Base-by-base conservation (phyloP, 1,139 yeast species). In the Nadsonia commutata region DNA sequence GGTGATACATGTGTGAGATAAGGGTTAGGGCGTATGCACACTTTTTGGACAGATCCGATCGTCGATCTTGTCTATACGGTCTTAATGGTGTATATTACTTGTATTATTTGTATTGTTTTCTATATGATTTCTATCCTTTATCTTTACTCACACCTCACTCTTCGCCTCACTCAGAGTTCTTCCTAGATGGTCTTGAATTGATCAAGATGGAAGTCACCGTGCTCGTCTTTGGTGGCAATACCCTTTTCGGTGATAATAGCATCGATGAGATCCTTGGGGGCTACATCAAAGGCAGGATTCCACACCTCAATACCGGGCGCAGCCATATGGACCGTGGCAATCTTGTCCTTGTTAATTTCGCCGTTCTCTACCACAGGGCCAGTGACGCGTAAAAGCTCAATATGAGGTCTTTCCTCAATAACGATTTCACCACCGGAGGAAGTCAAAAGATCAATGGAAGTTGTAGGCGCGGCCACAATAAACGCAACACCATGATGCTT, bases 231-330 rank as follows among this genome's bases (percentile, higher is more conserved):
- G 39, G 48, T 51, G 11, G 56, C 56, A 6, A 73, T 83, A 3
- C 73, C 74, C 41, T 71, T 66, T 59, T 90, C 97, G 1, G 97
- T 88, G 23, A 88, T 84, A 49, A 90, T 84, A 46, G 86, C 83
- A 56, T 86, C 95, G 45, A 90, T 85, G 41, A 80, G 66, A 40
- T 70, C 71, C 54, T 79, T 77, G 0, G 95, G 95, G 6, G 97
- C 85, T 11, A 90, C 88, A 58, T 90, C 98, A 55, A 90, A 90
- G 0, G 96, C 82, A 1, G 98, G 98, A 56, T 90, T 90, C 96
- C 97, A 90, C 1, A 85, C 95, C 2, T 71, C 67, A 36, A 88
- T 81, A 0, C 81, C 83, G 2, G 83, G 82, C 2, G 96, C 93
- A 0, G 95, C 95, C 45, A 83, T 73, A 27, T 84, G 82, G n/a